These are phyloP conservation scores for Hygrocybe coccinea DNA, from an alignment of 768 basidiomycete species.

Conservation along the genomic window DNA sequence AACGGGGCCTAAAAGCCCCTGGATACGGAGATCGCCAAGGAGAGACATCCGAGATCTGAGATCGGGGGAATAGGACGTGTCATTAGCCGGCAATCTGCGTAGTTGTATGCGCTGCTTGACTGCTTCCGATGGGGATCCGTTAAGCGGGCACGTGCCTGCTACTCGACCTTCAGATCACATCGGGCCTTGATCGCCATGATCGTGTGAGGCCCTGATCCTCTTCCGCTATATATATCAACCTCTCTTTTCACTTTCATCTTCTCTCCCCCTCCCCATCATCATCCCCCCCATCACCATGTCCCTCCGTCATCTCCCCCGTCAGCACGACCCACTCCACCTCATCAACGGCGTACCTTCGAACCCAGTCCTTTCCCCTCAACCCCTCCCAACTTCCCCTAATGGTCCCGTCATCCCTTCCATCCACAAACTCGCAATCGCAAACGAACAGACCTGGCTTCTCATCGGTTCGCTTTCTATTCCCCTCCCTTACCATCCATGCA, in stretches of 20 bases:
- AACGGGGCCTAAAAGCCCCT: background rate
- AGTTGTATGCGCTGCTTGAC: background rate
- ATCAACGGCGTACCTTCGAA: constrained; percentile 24
- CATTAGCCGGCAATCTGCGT: constrained; percentile 1
- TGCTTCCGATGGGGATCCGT: constrained; percentile 6
- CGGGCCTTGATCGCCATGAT: constrained; percentile 62
- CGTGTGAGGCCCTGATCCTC: constrained; percentile 50
- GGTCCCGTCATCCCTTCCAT: constrained; percentile 26
- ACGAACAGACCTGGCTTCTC: constrained; percentile 93
- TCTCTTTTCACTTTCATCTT: constrained; percentile 44
- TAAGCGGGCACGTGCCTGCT: background rate
- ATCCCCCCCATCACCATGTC: constrained; percentile 44
- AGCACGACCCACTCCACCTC: constrained; percentile 47
- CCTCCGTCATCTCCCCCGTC: constrained; percentile 56
- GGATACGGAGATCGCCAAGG: background rate
- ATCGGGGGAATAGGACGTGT: background rate
- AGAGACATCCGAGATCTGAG: background rate
- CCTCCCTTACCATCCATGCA: background rate
- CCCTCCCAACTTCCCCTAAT: constrained; percentile 29
- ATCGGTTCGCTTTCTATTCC: constrained; percentile 57
- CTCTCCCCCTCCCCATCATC: constrained; percentile 29
- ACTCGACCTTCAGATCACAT: constrained; percentile 40
- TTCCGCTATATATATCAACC: constrained; percentile 54
- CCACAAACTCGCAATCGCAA: constrained; percentile 76
- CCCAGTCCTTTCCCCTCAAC: constrained; percentile 23